Percentiles rank a stretch among this genome's conserved stretches.
Evolutionary conservation across 192 early-diverging fungal genomes (phyloP).

Genomic region (Chytriomyces sp.): DNA sequence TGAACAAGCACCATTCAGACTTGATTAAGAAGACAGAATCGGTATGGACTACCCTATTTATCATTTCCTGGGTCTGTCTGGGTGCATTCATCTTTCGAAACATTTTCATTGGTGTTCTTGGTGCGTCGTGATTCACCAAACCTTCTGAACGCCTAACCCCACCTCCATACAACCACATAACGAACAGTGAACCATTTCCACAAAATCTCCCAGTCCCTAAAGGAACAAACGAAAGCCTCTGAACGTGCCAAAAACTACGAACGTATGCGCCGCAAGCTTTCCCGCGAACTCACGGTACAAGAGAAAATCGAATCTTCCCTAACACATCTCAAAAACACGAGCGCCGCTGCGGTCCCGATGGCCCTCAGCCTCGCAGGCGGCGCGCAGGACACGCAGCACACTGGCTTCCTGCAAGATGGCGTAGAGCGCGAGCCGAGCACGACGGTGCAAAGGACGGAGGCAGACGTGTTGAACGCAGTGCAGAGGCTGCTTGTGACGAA

Average conservation of each 20-base stretch:
- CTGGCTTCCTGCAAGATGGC: too few species aligned
- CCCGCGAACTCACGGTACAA: slow-evolving; percentile 43
- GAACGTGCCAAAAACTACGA: slow-evolving; percentile 40
- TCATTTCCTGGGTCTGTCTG: slow-evolving; percentile 49
- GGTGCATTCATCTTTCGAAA: slow-evolving; percentile 56
- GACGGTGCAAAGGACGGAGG: neutral
- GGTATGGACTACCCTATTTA: slow-evolving; percentile 34
- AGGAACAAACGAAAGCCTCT: slow-evolving; percentile 35
- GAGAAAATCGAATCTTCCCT: slow-evolving; percentile 31
- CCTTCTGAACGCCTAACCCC: neutral
- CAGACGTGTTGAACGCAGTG: slow-evolving; percentile 34
- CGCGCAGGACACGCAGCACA: too few species aligned
- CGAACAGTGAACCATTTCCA: slow-evolving; percentile 47
- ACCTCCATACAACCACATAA: neutral
- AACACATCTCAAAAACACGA: too few species aligned
- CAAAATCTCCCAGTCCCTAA: slow-evolving; percentile 39
- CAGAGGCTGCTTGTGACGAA: slow-evolving; percentile 40
- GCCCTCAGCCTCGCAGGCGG: too few species aligned
- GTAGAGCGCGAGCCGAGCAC: too few species aligned
- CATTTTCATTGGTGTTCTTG: slow-evolving; percentile 55
- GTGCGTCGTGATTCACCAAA: slow-evolving; percentile 3
- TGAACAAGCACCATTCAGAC: slow-evolving; percentile 3
- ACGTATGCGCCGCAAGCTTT: slow-evolving; percentile 43
- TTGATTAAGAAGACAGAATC: slow-evolving; percentile 31
- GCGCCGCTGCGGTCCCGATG: too few species aligned